These are phyloP conservation scores for Hirsutella thompsonii DNA, from an alignment of 2,329 filamentous ascomycete genomes.

Conservation along the genomic window DNA sequence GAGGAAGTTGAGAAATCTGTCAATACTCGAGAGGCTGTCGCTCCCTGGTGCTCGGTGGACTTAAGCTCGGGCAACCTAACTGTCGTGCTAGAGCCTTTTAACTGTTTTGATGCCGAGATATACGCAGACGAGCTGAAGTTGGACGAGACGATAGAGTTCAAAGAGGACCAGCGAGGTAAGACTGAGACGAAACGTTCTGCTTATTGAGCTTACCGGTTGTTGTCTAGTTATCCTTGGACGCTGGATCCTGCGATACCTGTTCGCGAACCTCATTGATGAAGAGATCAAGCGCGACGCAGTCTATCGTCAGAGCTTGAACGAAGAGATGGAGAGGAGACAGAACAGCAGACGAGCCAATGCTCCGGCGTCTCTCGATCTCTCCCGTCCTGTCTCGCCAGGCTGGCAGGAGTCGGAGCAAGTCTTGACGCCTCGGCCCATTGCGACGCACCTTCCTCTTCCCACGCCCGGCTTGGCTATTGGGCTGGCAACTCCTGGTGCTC, in stretches of 20 bases:
- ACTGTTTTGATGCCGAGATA: slow-evolving; percentile 94
- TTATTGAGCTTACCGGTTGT: slow-evolving; percentile 10
- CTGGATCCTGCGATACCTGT: slow-evolving; percentile 89
- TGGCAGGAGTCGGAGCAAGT: slow-evolving; percentile 31
- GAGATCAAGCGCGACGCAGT: slow-evolving; percentile 72
- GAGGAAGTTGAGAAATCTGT: slow-evolving; percentile 82
- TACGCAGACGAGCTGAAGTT: slow-evolving; percentile 82
- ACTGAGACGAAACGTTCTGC: slow-evolving; percentile 2
- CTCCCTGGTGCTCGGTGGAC: slow-evolving; percentile 93
- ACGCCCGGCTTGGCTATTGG: slow-evolving; percentile 73
- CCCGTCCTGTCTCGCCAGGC: slow-evolving; percentile 16
- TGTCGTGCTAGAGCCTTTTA: slow-evolving; percentile 84
- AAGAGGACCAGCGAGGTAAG: slow-evolving; percentile 87
- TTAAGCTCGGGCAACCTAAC: slow-evolving; percentile 85
- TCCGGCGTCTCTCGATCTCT: slow-evolving; percentile 44
- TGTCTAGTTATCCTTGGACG: slow-evolving; percentile 82
- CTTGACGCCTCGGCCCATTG: slow-evolving; percentile 52
- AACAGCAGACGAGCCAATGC: slow-evolving; percentile 41
- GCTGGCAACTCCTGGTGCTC: slow-evolving; percentile 50
- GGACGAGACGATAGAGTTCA: slow-evolving; percentile 64
- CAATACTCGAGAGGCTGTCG: slow-evolving; percentile 78
- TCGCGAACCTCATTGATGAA: slow-evolving; percentile 78
- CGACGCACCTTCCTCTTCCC: slow-evolving; percentile 43
- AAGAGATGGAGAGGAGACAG: slow-evolving; percentile 44
- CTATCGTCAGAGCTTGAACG: slow-evolving; percentile 57